Base-by-base conservation (phyloP, 164 flowering plant species). In the Buxus sempervirens region DNA sequence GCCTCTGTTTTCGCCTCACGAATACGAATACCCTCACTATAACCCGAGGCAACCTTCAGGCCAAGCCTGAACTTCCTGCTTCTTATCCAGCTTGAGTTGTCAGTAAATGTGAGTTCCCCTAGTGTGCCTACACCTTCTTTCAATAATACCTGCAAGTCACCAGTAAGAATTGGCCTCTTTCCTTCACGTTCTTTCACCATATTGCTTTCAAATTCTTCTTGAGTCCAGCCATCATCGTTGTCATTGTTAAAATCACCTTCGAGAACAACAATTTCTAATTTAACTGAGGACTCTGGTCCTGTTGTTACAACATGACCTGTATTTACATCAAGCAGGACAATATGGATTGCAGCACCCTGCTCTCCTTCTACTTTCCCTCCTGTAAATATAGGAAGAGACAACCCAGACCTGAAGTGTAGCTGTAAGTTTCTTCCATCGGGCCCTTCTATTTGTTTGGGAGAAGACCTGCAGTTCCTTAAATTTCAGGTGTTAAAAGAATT, bases 341-440 rank as follows among this genome's bases (percentile, higher is more conserved):
- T 70, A 73, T 88, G 97, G 65, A 95, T 84, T 55, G 94, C 86
- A 57, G 96, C 79, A 60, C 98, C 97, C 73, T 87, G 96, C 76
- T 95, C 99, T 54, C 99, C 99, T 83, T 92, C 99, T 15, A 95
- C 94, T 79, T 89, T 95, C 41, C 94, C 97, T 55, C 97, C 97
- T 1, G 99, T 95, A 69, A 88, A 95, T 51, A 95, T 88, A 38
- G 98, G 94, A 24, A 88, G 92, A 12, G 96, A 86, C 74, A 95
- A 71, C 78, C 82, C 81, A 24, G 97, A 82, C 76, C 79, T 80
- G 78, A 92, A 95, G 0, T 86, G 97, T 66, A 95, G 83, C 83
- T 87, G 93, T 76, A 95, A 75, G 64, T 81, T 88, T 76, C 95
- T 83, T 72, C 96, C 95, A 85, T 83, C 90, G 22, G 88, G 88